phyloP scores from a whole-genome alignment of 768 basidiomycete genomes.

The Tylopilus rubrobrunneus region DNA sequence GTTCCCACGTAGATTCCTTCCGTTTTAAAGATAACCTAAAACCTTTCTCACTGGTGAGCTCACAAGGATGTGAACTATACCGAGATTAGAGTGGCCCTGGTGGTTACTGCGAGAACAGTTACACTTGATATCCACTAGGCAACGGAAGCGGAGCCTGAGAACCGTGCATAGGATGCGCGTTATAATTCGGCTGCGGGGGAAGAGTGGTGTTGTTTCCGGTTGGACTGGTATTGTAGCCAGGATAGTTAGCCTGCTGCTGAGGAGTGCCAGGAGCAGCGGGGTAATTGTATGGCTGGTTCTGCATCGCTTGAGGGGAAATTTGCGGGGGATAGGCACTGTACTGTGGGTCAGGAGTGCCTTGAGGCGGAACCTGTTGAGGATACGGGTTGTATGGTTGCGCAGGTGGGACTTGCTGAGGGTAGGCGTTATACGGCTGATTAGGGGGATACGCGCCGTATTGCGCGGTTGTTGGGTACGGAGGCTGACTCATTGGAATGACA shows the following conservation, averaged over 20 bases:
- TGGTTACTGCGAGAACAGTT: neutral
- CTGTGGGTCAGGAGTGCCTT: neutral
- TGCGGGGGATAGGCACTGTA: slow-evolving; percentile 7
- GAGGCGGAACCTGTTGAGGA: slow-evolving; percentile 6
- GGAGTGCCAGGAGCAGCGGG: no score
- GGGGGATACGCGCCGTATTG: slow-evolving; percentile 6
- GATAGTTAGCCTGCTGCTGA: slow-evolving; percentile 1
- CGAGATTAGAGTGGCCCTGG: neutral
- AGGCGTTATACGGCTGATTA: slow-evolving; percentile 10
- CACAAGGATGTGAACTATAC: neutral
- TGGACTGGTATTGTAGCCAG: slow-evolving; percentile 7
- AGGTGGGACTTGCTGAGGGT: slow-evolving; percentile 8
- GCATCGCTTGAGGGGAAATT: neutral
- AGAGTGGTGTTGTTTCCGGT: neutral
- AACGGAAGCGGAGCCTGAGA: no score
- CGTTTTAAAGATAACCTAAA: neutral
- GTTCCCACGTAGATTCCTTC: neutral
- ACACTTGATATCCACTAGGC: slow-evolving; percentile 10
- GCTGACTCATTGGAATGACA: slow-evolving; percentile 5
- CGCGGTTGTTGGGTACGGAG: slow-evolving; percentile 8
- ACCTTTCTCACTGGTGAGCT: neutral
- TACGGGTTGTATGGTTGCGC: slow-evolving; percentile 9
- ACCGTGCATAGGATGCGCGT: slow-evolving; percentile 7
- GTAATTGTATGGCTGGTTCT: no score
- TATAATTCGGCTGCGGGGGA: slow-evolving; percentile 19